Conservation (phyloP, 2,329 filamentous ascomycete genomes). For the Pseudogymnoascus sp. region DNA sequence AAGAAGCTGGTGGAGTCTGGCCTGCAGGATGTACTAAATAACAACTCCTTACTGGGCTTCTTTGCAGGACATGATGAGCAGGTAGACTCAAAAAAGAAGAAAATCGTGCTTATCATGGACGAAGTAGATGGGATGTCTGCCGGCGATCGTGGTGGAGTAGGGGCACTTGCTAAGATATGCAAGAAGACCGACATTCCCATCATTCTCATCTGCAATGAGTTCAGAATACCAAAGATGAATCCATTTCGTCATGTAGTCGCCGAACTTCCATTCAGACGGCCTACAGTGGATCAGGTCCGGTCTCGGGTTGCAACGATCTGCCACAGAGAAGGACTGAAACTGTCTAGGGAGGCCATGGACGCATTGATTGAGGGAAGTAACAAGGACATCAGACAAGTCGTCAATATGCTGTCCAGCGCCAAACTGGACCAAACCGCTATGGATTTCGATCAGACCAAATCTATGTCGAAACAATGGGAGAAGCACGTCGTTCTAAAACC, state of each 20-base stretch:
- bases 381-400: slow-evolving; percentile 93
- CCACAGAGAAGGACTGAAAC: slow-evolving; percentile 80
- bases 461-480: slow-evolving; percentile 97
- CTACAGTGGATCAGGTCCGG: slow-evolving; percentile 83
- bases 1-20: slow-evolving; percentile 90
- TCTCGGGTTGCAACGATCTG: slow-evolving; percentile 93
- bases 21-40: slow-evolving; percentile 84
- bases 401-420: slow-evolving; percentile 95
- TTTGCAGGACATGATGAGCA: slow-evolving; percentile 78
- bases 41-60: slow-evolving; percentile 84
- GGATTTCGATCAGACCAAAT: slow-evolving; percentile 77
- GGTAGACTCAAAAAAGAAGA: slow-evolving; percentile 76
- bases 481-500: slow-evolving; percentile 95
- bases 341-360: slow-evolving; percentile 76
- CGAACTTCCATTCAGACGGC: slow-evolving; percentile 80
- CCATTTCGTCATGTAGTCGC: slow-evolving; percentile 83
- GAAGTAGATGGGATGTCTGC: slow-evolving; percentile 99
- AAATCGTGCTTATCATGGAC: slow-evolving; percentile 95
- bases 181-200: slow-evolving; percentile 92
- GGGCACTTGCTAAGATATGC: slow-evolving; percentile 86
- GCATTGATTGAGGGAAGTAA: slow-evolving; percentile 91
- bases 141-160: slow-evolving; percentile 90
- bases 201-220: slow-evolving; percentile 97
- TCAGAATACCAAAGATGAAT: slow-evolving; percentile 91
- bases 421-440: slow-evolving; percentile 78